Evolutionary conservation across 1,284 basidiomycete species (phyloP).

Genomic region (Tranzscheliella williamsii): DNA sequence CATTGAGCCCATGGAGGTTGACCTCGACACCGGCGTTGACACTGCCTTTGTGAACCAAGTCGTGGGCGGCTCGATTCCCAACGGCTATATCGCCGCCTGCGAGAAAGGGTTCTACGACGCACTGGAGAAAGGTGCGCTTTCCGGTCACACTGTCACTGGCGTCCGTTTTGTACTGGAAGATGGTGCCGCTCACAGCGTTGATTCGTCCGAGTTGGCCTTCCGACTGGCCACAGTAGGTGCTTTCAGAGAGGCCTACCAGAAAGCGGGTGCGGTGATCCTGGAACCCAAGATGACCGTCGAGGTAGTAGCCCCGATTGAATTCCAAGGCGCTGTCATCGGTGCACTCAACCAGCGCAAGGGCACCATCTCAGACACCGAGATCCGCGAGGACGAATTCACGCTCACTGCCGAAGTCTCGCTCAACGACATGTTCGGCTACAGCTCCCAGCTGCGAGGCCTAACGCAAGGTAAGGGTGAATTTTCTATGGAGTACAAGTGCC

Average conservation of each 20-base stretch:
- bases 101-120: constrained; percentile 98
- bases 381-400: constrained; percentile 95
- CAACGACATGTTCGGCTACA: constrained; percentile 97
- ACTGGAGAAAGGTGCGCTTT: constrained; percentile 84
- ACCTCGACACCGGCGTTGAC: constrained; percentile 81
- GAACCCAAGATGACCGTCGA: constrained; percentile 99
- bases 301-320: constrained; percentile 92
- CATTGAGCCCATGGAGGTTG: constrained; percentile 86
- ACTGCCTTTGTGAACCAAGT: constrained; percentile 84
- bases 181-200: constrained; percentile 89
- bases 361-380: constrained; percentile 93
- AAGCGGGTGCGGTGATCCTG: constrained; percentile 78
- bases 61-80: constrained; percentile 89
- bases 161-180: constrained; percentile 88
- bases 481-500: constrained; percentile 86
- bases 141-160: constrained; percentile 85
- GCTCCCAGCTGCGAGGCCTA: constrained; percentile 72
- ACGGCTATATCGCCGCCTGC: constrained; percentile 88
- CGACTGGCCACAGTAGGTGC: constrained; percentile 85
- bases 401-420: constrained; percentile 86
- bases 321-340: constrained; percentile 95
- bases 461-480: constrained; percentile 70
- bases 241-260: constrained; percentile 85
- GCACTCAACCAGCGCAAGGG: constrained; percentile 91
- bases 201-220: constrained; percentile 97